Base-by-base conservation (phyloP, 352 stramenopile genomes). In the Pythium aristosporum region DNA sequence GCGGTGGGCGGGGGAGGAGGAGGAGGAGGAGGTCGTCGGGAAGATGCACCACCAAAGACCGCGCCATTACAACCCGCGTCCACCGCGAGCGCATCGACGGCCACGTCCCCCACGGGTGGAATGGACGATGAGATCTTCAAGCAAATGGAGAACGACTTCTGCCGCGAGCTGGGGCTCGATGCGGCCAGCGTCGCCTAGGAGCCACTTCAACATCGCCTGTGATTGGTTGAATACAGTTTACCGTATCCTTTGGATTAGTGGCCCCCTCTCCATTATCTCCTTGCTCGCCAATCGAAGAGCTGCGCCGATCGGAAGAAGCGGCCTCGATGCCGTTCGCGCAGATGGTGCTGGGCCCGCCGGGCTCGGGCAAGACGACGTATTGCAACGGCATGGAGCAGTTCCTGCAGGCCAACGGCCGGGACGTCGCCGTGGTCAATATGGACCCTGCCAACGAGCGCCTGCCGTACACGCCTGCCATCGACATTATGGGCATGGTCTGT, bases 351-450 rank as follows among this genome's bases (percentile, higher is more conserved):
- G 84, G 84, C 1, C 84, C 84, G 56, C 84, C 84, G 63, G 85
- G 84, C 55, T 96, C 87, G 3, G 97, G 97, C 55, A 99, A 99
- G 79, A 99, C 94, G 20, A 99, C 97, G 39, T 99, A 99, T 77
- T 99, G 96, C 80, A 97, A 98, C 68, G 92, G 91, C 41, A 98
- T 99, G 80, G 92, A 99, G 82, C 81, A 99, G 72, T 97, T 96
- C 66, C 68, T 97, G 42, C 62, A 80, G 51, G 79, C 77, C 18
- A 87, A 87, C 49, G 65, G 73, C 15, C 82, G 86, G 53, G 72
- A 91, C 36, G 75, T 77, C 23, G 89, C 96, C 47, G 84, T 99
- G n/a, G 88, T 96, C 30, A 99, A 99, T 80, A 93, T 99, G 61
- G 98, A 99, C 72, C 98, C 98, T 13, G 97, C 97, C 9, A 98